Base-by-base conservation (phyloP, 148 eudicot genomes). In the Nepenthes mirabilis region DNA sequence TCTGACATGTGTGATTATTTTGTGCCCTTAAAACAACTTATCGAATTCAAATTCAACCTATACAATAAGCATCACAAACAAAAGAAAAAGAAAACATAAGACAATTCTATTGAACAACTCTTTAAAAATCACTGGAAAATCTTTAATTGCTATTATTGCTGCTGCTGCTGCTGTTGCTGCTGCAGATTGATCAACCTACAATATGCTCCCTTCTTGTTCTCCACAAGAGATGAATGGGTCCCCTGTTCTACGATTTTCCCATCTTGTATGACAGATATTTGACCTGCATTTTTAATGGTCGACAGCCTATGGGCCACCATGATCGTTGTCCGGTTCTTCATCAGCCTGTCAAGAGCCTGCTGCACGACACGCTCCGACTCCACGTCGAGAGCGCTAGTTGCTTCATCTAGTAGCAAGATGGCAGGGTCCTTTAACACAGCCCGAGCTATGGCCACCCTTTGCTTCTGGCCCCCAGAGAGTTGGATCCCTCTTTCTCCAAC, bases 401-500 rank as follows among this genome's bases (percentile, higher is more conserved):
- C 99, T 64, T 94, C 99, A 50, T 94, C 99, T 55, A 94, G 62
- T 5, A 94, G 76, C 77, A 94, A 61, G 55, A 94, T 84, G 34
- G 74, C 79, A 0, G 97, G 97, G 56, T 94, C 86, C 47, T 82
- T 94, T 8, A 94, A 65, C 52, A 94, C 79, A 0, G 99, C 99
- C 66, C 99, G 75, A 3, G 99, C 97, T 7, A 94, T 94, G 59
- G 99, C 99, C 5, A 93, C 96, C 61, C 99, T 75, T 71, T 93
- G 99, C 78, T 89, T 93, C 47, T 93, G 99, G 2, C 99, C 99
- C 9, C 97, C 99, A 0, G 99, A 89, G n/a, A 94, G 77, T 58
- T 94, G 95, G 2, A 94, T 83, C 37, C 99, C 99, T 76, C 97
- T 65, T 50, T 94, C 95, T 2, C 99, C 99, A 7, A 94, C 99